phyloP scores from a whole-genome alignment of 805 yeast genomes.

The Candida coleopterorum region DNA sequence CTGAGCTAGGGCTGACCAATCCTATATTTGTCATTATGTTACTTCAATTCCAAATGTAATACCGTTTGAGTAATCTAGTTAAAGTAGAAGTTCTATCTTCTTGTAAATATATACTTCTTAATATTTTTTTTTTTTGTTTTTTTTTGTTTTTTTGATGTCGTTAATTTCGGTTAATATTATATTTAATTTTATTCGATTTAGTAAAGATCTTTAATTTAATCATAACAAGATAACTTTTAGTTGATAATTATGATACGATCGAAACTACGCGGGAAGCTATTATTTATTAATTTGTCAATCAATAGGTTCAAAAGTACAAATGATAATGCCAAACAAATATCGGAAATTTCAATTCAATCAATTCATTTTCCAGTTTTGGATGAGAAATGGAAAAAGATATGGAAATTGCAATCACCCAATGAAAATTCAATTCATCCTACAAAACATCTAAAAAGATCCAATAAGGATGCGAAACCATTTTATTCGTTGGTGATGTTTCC shows the following conservation, averaged over 20 bases:
- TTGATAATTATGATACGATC: slow-evolving; percentile 1
- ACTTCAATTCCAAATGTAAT: too few species aligned
- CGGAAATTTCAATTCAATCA: neutral
- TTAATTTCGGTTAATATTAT: too few species aligned
- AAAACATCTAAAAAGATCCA: slow-evolving; percentile 11
- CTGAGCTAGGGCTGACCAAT: too few species aligned
- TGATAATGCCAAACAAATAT: neutral
- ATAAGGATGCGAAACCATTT: slow-evolving; percentile 21
- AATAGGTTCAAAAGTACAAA: neutral
- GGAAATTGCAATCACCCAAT: slow-evolving; percentile 36
- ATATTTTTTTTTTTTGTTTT: neutral
- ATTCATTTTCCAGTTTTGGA: slow-evolving; percentile 31
- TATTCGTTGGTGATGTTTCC: slow-evolving; percentile 90
- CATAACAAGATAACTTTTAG: too few species aligned
- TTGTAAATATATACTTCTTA: neutral
- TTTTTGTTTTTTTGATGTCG: neutral
- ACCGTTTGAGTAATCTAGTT: too few species aligned
- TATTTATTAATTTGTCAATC: neutral
- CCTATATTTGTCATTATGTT: too few species aligned
- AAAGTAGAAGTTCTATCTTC: neutral
- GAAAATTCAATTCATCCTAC: slow-evolving; percentile 35
- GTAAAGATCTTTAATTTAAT: too few species aligned
- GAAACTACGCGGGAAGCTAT: neutral
- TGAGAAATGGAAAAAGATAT: slow-evolving; percentile 47
- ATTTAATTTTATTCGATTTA: too few species aligned